Conservation (phyloP, 2,329 filamentous ascomycete genomes). For the Berkeleyomyces basicola region DNA sequence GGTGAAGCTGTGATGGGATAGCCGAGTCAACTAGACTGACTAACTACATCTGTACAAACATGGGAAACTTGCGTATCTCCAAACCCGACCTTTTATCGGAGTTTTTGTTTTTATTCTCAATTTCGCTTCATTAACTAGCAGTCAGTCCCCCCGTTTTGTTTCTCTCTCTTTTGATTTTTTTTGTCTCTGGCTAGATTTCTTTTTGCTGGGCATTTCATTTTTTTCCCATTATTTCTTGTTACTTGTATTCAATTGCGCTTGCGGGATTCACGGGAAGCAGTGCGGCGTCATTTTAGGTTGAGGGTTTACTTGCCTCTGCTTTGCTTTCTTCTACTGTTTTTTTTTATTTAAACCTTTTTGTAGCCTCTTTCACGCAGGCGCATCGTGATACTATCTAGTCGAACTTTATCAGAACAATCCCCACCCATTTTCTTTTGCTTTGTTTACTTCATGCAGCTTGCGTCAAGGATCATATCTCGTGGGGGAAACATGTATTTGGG, state of each 20-base stretch:
- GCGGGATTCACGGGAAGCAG: neutral
- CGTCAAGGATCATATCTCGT: no score
- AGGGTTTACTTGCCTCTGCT: neutral
- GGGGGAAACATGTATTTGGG: no score
- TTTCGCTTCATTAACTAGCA: neutral
- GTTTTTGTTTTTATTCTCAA: neutral
- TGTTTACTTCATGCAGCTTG: no score
- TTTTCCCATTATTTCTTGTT: neutral
- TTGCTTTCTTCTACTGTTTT: neutral
- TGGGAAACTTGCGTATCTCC: neutral
- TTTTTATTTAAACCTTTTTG: conserved; percentile 2
- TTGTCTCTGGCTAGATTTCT: neutral
- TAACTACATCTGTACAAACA: neutral
- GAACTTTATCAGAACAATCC: neutral
- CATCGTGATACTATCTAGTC: neutral
- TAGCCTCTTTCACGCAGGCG: neutral
- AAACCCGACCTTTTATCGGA: neutral
- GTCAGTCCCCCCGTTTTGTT: neutral
- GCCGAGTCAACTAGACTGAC: neutral
- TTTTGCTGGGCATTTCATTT: neutral
- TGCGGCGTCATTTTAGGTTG: neutral
- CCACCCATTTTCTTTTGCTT: no score
- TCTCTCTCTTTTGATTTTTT: conserved; percentile 1
- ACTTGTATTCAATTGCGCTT: neutral
- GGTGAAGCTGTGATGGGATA: neutral